Conservation (phyloP, 148 eudicot species). For the Tetragonia tetragonoides region DNA sequence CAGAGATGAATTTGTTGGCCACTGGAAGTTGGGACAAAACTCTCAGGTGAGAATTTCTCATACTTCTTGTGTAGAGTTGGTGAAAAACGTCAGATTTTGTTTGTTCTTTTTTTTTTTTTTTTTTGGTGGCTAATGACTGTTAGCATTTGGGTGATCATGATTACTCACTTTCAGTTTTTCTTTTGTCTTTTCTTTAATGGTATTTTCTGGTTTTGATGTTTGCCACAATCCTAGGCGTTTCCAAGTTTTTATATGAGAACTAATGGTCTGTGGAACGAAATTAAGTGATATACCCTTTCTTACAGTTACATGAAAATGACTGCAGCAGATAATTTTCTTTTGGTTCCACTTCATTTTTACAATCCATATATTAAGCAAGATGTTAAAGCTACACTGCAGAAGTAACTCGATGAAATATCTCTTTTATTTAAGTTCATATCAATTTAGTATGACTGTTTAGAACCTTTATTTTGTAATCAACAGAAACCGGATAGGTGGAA, state of each 20-base stretch:
- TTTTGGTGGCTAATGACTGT: too few species aligned
- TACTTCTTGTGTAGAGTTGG: background rate
- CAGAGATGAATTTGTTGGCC: slow-evolving; percentile 77
- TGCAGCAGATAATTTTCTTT: background rate
- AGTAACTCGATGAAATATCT: background rate
- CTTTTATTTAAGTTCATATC: too few species aligned
- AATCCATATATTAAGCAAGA: too few species aligned
- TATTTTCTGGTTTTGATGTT: too few species aligned
- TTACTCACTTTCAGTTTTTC: too few species aligned
- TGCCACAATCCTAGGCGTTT: too few species aligned
- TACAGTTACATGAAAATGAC: background rate
- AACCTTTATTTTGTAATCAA: background rate
- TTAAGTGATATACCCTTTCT: background rate
- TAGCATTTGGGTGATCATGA: too few species aligned
- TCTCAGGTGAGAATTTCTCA: slow-evolving; percentile 40
- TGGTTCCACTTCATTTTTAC: background rate
- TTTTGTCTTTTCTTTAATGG: too few species aligned
- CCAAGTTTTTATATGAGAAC: background rate
- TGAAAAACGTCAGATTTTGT: background rate
- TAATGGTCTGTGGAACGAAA: background rate
- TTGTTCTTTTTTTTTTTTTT: too few species aligned
- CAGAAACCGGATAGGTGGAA: background rate
- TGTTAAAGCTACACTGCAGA: background rate
- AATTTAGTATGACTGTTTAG: background rate
- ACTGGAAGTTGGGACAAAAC: slow-evolving; percentile 98